Conservation (phyloP, 345 rosid species). For the Pistacia atlantica region DNA sequence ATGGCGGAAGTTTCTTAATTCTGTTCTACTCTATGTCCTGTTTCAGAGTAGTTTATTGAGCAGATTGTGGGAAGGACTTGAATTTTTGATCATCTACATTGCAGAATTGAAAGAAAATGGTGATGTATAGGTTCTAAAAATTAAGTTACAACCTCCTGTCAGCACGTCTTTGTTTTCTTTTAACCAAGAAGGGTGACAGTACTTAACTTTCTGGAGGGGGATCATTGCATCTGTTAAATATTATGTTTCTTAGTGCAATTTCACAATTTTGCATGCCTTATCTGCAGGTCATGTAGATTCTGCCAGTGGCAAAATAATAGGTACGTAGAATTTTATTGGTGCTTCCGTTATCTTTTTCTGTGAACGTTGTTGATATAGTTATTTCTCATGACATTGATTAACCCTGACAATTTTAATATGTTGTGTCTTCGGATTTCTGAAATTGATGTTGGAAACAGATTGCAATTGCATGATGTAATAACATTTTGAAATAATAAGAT, state of each 20-base stretch:
- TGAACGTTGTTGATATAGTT: background rate
- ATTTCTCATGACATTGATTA: background rate
- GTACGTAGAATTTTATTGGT: slow-evolving; percentile 17
- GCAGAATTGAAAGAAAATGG: slow-evolving; percentile 2
- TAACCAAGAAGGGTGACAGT: background rate
- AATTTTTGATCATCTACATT: slow-evolving; percentile 5
- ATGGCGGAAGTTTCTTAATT: background rate
- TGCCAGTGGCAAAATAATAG: slow-evolving; percentile 24
- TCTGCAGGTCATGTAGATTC: slow-evolving; percentile 22
- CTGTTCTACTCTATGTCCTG: background rate
- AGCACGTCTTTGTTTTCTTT: background rate
- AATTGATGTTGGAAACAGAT: background rate
- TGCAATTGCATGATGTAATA: slow-evolving; percentile 4
- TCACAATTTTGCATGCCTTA: slow-evolving; percentile 18
- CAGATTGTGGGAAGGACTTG: background rate
- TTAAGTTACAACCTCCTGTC: background rate
- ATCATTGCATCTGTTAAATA: background rate
- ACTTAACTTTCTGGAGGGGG: background rate
- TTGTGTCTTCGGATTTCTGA: background rate
- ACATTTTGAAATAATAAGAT: slow-evolving; percentile 1
- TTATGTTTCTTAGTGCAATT: background rate
- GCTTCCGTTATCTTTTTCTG: background rate
- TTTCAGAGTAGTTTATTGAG: slow-evolving; percentile 4
- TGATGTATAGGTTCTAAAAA: background rate
- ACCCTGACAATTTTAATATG: background rate